A percentile compares a stretch with the other conserved stretches of the same genome.
phyloP scores from a whole-genome alignment of 129 eudicot genomes.

The Chrysanthemum seticuspe region DNA sequence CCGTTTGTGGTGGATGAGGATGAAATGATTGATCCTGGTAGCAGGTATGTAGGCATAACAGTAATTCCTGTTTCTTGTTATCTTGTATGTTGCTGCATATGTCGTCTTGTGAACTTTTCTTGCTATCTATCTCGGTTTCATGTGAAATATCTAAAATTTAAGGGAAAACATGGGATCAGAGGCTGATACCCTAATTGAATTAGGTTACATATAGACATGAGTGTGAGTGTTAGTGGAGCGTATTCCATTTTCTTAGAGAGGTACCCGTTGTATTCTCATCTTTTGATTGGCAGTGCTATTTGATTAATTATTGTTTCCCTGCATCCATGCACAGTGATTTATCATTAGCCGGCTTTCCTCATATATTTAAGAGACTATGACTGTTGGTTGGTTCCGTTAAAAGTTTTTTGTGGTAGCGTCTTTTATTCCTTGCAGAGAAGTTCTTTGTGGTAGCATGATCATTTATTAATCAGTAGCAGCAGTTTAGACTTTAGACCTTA shows the following conservation, averaged over 20 bases:
- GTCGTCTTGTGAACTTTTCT: slow-evolving; percentile 15
- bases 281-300: background rate
- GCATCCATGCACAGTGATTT: too few relatives aligned
- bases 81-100: slow-evolving; percentile 16
- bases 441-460: too few relatives aligned
- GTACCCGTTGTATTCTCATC: background rate
- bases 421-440: too few relatives aligned
- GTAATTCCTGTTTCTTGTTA: slow-evolving; percentile 11
- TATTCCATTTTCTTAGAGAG: background rate
- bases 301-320: too few relatives aligned
- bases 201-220: slow-evolving; percentile 8
- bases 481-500: too few relatives aligned
- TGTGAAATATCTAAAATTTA: background rate
- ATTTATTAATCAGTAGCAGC: too few relatives aligned
- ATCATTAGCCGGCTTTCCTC: too few relatives aligned
- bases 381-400: too few relatives aligned
- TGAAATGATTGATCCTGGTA: slow-evolving; percentile 60
- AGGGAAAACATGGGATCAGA: background rate
- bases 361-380: too few relatives aligned
- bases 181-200: background rate
- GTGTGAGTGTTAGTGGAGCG: background rate
- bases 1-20: slow-evolving; percentile 91
- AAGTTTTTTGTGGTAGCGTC: too few relatives aligned
- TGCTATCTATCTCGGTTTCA: background rate
- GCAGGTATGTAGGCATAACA: slow-evolving; percentile 56